Evolutionary conservation across 441 rosid genomes (phyloP).

Genomic region (Erodium texanum): DNA sequence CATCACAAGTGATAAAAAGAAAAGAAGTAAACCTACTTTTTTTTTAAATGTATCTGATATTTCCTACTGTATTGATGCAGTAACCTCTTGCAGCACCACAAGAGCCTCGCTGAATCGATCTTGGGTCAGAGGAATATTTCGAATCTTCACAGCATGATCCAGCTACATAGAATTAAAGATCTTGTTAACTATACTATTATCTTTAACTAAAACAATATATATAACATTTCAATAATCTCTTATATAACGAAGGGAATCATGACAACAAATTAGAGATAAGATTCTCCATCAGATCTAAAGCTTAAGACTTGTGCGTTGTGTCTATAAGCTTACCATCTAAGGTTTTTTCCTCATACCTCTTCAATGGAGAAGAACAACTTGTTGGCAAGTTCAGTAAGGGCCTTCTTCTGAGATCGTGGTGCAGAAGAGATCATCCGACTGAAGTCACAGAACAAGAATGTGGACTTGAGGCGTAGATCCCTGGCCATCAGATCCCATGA

Average conservation of each 20-base stretch:
- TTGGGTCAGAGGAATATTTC: neutral
- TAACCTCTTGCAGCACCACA: neutral
- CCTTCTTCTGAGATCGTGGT: neutral
- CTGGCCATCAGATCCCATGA: slow-evolving; percentile 9
- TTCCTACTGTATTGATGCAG: neutral
- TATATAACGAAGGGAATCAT: neutral
- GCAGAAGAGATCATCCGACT: slow-evolving; percentile 1
- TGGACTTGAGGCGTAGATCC: slow-evolving; percentile 8
- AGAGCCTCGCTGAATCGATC: slow-evolving; percentile 7
- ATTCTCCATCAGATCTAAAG: too few species aligned
- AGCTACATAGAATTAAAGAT: neutral
- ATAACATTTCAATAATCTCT: too few species aligned
- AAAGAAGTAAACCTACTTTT: neutral
- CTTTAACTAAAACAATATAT: too few species aligned
- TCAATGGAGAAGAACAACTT: slow-evolving; percentile 9
- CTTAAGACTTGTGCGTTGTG: too few species aligned
- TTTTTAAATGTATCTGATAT: neutral
- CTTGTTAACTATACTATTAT: neutral
- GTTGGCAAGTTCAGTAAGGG: slow-evolving; percentile 9
- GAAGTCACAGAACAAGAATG: slow-evolving; percentile 9
- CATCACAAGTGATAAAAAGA: neutral
- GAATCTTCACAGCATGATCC: slow-evolving; percentile 10
- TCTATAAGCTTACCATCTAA: too few species aligned
- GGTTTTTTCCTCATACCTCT: neutral
- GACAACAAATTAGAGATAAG: too few species aligned